Evolutionary conservation across 2,329 filamentous ascomycete species (phyloP), one percentile per base, ranked within the genome.

Genomic region (Coniochaeta sp.): DNA sequence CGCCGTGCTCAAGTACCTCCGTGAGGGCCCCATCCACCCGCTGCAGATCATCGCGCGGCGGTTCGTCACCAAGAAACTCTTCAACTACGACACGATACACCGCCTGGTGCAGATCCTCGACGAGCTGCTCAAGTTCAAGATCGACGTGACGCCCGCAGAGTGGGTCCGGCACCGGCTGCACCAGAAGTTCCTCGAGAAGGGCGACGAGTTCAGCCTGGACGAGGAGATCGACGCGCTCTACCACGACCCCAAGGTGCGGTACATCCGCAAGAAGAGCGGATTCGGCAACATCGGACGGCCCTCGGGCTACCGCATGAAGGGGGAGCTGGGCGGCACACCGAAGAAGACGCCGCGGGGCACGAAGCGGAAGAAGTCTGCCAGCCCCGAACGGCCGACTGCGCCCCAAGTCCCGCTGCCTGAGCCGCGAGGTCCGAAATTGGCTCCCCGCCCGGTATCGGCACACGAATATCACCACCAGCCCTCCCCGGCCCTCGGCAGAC

Each of bases 231-330:
- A 82, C 58, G 77, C 82, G 64, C 76, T 85, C 22, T 86, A 85
- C 62, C 80, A 83, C 63, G 83, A 86, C 64, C 69, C 72, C 0
- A 84, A 84, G 66, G 69, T 85, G 1, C 73, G 76, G 16, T 68
- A 72, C 1, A 69, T 85, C 9, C 76, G 83, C 8, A 69, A 73
- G 26, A 81, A 81, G 70, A 79, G 80, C 61, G 83, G 83, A 0
- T 83, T 79, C 61, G 80, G 81, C 56, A 84, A 81, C 63, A 84
- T 85, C 7, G 83, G 83, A 8, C 74, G 83, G 0, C 83, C 83
- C 0, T 81, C 80, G 44, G 77, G 76, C 3, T 75, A 77, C 63
- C 79, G 75, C 62, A 72, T 73, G 22, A 65, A 72, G 61, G 59
- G 61, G 5, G 72, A 69, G 60, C 61, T 58, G 34, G 56, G 60